phyloP scores from a whole-genome alignment of 108 stramenopile species.

The Nitzschia sp. region DNA sequence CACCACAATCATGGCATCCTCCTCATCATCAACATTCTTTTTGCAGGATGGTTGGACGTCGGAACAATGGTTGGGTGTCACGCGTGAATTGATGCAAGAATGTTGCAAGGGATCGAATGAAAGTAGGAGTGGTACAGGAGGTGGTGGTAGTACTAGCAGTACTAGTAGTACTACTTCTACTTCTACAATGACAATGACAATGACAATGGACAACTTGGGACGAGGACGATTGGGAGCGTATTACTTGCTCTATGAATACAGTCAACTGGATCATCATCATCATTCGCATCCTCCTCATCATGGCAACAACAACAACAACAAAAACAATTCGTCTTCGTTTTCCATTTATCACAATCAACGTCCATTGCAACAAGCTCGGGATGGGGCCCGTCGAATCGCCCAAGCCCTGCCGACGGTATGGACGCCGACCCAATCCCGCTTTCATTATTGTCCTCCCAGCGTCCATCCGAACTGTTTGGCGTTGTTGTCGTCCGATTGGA shows the following conservation, averaged over 20 bases:
- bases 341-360: constrained; percentile 18
- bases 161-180: too few species aligned
- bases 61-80: background rate
- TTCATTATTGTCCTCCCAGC: background rate
- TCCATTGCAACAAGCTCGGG: constrained; percentile 21
- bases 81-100: constrained; percentile 7
- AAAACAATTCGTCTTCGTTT: background rate
- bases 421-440: background rate
- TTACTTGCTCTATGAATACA: constrained; percentile 15
- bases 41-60: constrained; percentile 7
- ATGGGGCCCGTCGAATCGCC: background rate
- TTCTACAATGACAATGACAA: constrained; percentile 1
- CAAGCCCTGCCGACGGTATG: background rate
- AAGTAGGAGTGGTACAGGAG: too few species aligned
- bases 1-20: too few species aligned
- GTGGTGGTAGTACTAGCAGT: too few species aligned
- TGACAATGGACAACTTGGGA: constrained; percentile 22
- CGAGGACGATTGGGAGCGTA: constrained; percentile 27
- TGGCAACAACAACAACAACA: too few species aligned
- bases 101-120: constrained; percentile 8
- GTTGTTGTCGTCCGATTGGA: constrained; percentile 12
- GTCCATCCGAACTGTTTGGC: too few species aligned
- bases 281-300: background rate
- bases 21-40: too few species aligned
- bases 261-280: background rate